phyloP scores from a whole-genome alignment of 306 rosid species.

The Medicago arabica region DNA sequence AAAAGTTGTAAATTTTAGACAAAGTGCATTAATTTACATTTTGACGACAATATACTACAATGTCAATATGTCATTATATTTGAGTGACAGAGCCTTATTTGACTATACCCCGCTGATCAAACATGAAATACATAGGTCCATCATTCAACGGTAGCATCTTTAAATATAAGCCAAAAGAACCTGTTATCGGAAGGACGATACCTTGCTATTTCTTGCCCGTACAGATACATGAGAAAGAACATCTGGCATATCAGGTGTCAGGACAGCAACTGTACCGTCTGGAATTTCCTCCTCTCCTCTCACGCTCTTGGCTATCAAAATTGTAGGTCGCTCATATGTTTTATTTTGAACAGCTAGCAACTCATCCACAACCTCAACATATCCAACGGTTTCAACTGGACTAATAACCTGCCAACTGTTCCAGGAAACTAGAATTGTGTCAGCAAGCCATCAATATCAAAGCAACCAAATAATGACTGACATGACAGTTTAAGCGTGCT shows the following conservation, averaged over 20 bases:
- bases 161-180: slow-evolving; percentile 33
- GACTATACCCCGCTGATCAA: slow-evolving; percentile 5
- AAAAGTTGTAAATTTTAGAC: slow-evolving; percentile 14
- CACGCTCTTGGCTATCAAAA: slow-evolving; percentile 85
- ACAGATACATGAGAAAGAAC: slow-evolving; percentile 98
- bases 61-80: slow-evolving; percentile 10
- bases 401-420: slow-evolving; percentile 99
- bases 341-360: slow-evolving; percentile 91
- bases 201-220: slow-evolving; percentile 99
- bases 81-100: slow-evolving; percentile 10
- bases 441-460: slow-evolving; percentile 45
- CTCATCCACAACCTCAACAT: slow-evolving; percentile 88
- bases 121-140: slow-evolving; percentile 18
- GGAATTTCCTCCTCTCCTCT: slow-evolving; percentile 99
- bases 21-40: slow-evolving; percentile 24
- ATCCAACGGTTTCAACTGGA: slow-evolving; percentile 87
- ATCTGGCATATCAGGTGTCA: slow-evolving; percentile 99
- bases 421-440: slow-evolving; percentile 46
- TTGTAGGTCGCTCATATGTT: slow-evolving; percentile 79
- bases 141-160: slow-evolving; percentile 30
- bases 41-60: slow-evolving; percentile 20
- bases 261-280: slow-evolving; percentile 95
- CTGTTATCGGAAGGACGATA: slow-evolving; percentile 37
- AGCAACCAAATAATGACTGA: slow-evolving; percentile 19
- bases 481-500: slow-evolving; percentile 24